phyloP scores from a whole-genome alignment of 2,329 filamentous ascomycete genomes.

The Pestalotiopsis sp. region DNA sequence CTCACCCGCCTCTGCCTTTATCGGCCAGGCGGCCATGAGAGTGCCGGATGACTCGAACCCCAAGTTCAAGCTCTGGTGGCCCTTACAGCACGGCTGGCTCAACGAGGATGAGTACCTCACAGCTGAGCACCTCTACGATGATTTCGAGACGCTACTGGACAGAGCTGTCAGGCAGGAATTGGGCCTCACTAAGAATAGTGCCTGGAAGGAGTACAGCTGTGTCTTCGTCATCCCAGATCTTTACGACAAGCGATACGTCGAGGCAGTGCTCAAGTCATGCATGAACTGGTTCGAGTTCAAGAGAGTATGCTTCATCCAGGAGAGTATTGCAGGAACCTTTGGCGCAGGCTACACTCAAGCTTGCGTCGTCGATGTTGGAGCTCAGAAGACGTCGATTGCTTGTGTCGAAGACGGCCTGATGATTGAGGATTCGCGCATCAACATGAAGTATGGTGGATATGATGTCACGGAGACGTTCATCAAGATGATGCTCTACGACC shows the following conservation, averaged over 20 bases:
- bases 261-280: conserved; percentile 79
- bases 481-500: conserved; percentile 97
- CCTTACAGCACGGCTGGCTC: conserved; percentile 81
- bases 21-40: conserved; percentile 79
- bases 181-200: conserved; percentile 73
- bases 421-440: conserved; percentile 91
- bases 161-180: conserved; percentile 86
- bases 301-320: conserved; percentile 91
- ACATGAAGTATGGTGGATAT: conserved; percentile 89
- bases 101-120: conserved; percentile 88
- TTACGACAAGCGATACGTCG: conserved; percentile 93
- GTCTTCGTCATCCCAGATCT: conserved; percentile 97
- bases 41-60: conserved; percentile 89
- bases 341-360: conserved; percentile 92
- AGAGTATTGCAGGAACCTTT: conserved; percentile 92
- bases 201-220: conserved; percentile 90
- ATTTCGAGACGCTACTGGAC: conserved; percentile 85
- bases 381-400: conserved; percentile 95
- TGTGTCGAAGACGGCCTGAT: conserved; percentile 97
- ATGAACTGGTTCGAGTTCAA: conserved; percentile 90
- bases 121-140: conserved; percentile 79
- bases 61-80: conserved; percentile 92
- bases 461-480: conserved; percentile 95
- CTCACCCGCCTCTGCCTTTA: conserved; percentile 65
- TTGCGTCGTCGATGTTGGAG: conserved; percentile 94